These are phyloP conservation scores for Sclerotinia sclerotiorum DNA, from an alignment of 2,329 filamentous ascomycete species.

Conservation along the genomic window DNA sequence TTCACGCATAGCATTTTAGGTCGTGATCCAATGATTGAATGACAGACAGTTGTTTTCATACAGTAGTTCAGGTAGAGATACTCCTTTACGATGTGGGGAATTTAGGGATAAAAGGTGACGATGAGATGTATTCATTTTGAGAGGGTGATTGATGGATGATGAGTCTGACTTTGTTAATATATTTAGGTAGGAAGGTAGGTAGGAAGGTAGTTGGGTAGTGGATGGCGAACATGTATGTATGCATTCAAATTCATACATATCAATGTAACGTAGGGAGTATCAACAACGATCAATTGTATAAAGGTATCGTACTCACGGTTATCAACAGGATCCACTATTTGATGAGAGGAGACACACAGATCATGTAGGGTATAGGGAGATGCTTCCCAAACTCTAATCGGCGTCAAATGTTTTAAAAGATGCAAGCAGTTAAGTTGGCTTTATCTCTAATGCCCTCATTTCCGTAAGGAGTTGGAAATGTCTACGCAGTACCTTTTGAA, in stretches of 20 bases:
- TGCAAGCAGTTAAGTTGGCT: too few species aligned
- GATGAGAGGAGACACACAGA: neutral
- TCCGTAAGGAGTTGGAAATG: neutral
- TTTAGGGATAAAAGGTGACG: neutral
- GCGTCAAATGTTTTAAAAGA: constrained; percentile 7
- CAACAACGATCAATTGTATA: too few species aligned
- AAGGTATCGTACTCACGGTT: neutral
- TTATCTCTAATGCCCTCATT: constrained; percentile 7
- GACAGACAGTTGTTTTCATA: constrained; percentile 9
- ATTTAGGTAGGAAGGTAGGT: neutral
- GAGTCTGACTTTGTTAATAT: neutral
- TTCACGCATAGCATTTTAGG: neutral
- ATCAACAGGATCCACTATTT: neutral
- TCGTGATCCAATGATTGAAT: constrained; percentile 1
- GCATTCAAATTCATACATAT: neutral
- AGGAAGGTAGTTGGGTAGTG: neutral
- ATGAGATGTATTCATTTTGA: constrained; percentile 15
- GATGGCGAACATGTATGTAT: neutral
- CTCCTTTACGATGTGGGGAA: constrained; percentile 2
- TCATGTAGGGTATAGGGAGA: neutral
- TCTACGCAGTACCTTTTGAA: too few species aligned
- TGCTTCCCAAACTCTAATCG: neutral
- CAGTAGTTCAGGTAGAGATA: constrained; percentile 13
- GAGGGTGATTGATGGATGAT: neutral
- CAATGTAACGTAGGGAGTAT: neutral